A percentile compares a stretch with the other conserved stretches of the same genome.
Conservation (phyloP, 495 filamentous ascomycete genomes). For the Pyrenula aspistea region DNA sequence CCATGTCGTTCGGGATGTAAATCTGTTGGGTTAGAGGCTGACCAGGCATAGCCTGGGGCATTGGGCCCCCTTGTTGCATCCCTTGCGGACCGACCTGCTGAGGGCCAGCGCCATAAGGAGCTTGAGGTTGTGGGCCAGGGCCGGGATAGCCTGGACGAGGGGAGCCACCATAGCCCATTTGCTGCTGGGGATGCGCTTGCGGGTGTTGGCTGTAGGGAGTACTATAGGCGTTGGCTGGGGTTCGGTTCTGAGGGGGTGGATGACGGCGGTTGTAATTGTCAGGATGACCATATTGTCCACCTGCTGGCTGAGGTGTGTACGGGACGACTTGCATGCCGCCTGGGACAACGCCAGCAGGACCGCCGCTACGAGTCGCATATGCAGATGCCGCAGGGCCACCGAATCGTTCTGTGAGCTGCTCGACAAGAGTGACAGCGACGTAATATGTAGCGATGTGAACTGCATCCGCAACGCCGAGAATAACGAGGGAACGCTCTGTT, state of each 20-base stretch:
- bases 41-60: slow-evolving; percentile 55
- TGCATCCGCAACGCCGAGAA: slow-evolving; percentile 81
- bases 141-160: slow-evolving; percentile 56
- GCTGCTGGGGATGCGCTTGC: slow-evolving; percentile 23
- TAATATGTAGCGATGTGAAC: slow-evolving; percentile 99
- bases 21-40: slow-evolving; percentile 95
- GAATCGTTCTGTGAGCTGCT: slow-evolving; percentile 92
- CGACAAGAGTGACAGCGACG: slow-evolving; percentile 86
- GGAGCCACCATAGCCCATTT: slow-evolving; percentile 62
- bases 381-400: slow-evolving; percentile 92
- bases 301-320: slow-evolving; percentile 83
- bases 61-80: slow-evolving; percentile 20
- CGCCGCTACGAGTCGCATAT: slow-evolving; percentile 91
- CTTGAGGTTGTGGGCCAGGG: slow-evolving; percentile 68
- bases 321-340: slow-evolving; percentile 97
- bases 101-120: slow-evolving; percentile 44
- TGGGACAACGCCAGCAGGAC: slow-evolving; percentile 80
- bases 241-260: slow-evolving; percentile 51
- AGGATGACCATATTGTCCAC: slow-evolving; percentile 82
- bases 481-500: slow-evolving; percentile 91
- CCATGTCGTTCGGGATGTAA: slow-evolving; percentile 99
- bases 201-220: slow-evolving; percentile 43
- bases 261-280: slow-evolving; percentile 69
- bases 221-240: slow-evolving; percentile 22
- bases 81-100: slow-evolving; percentile 46